phyloP scores from a whole-genome alignment of 257 asterid species.

The Primulina tabacum region DNA sequence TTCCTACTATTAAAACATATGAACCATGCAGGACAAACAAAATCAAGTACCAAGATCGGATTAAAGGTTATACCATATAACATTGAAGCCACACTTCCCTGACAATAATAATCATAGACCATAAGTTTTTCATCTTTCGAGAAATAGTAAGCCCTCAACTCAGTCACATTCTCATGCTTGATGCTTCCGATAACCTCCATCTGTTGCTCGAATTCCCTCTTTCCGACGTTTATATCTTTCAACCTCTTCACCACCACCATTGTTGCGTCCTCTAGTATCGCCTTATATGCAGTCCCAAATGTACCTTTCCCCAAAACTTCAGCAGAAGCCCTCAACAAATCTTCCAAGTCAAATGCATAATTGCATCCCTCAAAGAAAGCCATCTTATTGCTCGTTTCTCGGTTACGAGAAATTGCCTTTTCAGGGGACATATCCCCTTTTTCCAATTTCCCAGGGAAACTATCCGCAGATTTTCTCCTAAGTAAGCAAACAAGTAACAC shows the following conservation, averaged over 20 bases:
- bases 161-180: slow-evolving; percentile 81
- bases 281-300: slow-evolving; percentile 82
- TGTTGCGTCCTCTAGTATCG: slow-evolving; percentile 75
- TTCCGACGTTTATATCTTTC: slow-evolving; percentile 88
- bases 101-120: slow-evolving; percentile 73
- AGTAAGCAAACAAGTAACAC: slow-evolving; percentile 61
- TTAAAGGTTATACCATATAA: slow-evolving; percentile 58
- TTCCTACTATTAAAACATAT: not conserved
- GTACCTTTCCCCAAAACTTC: slow-evolving; percentile 94
- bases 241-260: slow-evolving; percentile 88
- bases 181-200: slow-evolving; percentile 74
- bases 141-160: slow-evolving; percentile 84
- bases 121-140: slow-evolving; percentile 96
- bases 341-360: slow-evolving; percentile 85
- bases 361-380: slow-evolving; percentile 90
- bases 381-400: slow-evolving; percentile 67
- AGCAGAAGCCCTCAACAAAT: slow-evolving; percentile 92
- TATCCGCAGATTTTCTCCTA: slow-evolving; percentile 39
- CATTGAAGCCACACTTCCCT: slow-evolving; percentile 81
- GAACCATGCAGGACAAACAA: not conserved
- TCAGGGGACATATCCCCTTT: slow-evolving; percentile 79
- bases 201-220: slow-evolving; percentile 83
- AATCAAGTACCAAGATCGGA: not conserved
- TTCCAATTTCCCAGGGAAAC: slow-evolving; percentile 62
- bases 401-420: slow-evolving; percentile 62